Evolutionary conservation across 805 yeast genomes (phyloP), one percentile per base, ranked within the genome.

Genomic region (Kuraishia capsulata): DNA sequence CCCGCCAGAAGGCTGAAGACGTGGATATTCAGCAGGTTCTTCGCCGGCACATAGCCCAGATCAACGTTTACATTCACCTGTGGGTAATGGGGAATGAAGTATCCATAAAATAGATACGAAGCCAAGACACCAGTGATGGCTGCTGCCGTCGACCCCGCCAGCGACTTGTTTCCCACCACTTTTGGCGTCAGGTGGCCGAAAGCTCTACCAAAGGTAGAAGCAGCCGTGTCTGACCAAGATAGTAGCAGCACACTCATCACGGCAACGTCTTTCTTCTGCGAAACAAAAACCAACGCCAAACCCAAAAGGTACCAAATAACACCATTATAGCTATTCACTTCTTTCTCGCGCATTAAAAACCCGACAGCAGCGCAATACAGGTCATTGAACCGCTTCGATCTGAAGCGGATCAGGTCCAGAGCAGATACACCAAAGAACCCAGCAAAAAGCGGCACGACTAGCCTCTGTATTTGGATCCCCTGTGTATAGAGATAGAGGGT

Each of bases 141-240:
- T 4, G 97, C 95, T 19, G 96, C 97, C 19, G 78, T 38, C 1
- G 92, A 81, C 0, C 98, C 98, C 1, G 96, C 96, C 34, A 92
- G 64, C 3, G 95, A 83, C 59, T 92, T 92, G 44, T 76, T 75
- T 44, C 72, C 67, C 5, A 81, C 70, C 17, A 90, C 58, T 52
- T 81, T 78, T 30, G 95, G 94, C 5, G 96, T 86, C 45, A 81
- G 69, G 50, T 82, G 72, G 6, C 97, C 97, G 56, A 64, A 90
- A 39, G 73, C 73, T 47, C 98, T 71, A 30, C 98, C 98, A 52
- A 89, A 62, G 0, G 96, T 86, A 3, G 96, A 86, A 2, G 98
- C 98, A 2, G 97, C 90, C 8, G 97, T 87, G 54, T 92, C 98
- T 4, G 95, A 88, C 97, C 97, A 92, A 53, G 96, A 84, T 44